phyloP scores from a whole-genome alignment of 106 monocot species.

The Apostasia ramifera region DNA sequence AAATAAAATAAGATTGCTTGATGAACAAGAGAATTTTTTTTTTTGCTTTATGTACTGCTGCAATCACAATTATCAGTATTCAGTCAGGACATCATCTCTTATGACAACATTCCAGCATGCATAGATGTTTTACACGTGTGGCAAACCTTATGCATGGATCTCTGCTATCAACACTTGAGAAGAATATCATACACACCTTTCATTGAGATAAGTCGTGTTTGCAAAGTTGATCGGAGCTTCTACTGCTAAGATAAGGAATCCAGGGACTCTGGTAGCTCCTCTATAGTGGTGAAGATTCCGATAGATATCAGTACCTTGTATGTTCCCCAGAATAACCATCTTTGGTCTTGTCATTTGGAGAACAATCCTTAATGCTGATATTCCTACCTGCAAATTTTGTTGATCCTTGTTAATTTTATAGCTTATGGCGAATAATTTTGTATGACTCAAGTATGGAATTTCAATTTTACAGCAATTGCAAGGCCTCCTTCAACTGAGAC shows the following conservation, averaged over 20 bases:
- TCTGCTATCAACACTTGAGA: background rate
- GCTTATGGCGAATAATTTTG: background rate
- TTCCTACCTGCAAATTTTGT: conserved; percentile 43
- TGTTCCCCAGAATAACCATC: conserved; percentile 57
- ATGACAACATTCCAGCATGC: background rate
- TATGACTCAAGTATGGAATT: background rate
- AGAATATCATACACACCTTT: conserved; percentile 39
- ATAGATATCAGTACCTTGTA: conserved; percentile 66
- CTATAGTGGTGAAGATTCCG: conserved; percentile 63
- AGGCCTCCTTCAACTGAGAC: conserved; percentile 86
- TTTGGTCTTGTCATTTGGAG: conserved; percentile 84
- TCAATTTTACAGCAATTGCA: conserved; percentile 61
- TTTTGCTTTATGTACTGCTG: background rate
- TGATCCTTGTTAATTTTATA: background rate
- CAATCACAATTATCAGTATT: background rate
- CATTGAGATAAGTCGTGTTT: conserved; percentile 71
- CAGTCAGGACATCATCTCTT: background rate
- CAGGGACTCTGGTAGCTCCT: conserved; percentile 60
- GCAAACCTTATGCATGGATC: background rate
- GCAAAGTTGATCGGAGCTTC: conserved; percentile 88
- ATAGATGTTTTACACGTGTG: background rate
- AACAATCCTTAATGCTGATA: conserved; percentile 75
- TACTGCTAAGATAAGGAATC: conserved; percentile 63
- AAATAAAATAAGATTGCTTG: too few species aligned
- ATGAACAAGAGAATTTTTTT: background rate